Base-by-base conservation (phyloP, 345 rosid species). In the Luvunga scandens region DNA sequence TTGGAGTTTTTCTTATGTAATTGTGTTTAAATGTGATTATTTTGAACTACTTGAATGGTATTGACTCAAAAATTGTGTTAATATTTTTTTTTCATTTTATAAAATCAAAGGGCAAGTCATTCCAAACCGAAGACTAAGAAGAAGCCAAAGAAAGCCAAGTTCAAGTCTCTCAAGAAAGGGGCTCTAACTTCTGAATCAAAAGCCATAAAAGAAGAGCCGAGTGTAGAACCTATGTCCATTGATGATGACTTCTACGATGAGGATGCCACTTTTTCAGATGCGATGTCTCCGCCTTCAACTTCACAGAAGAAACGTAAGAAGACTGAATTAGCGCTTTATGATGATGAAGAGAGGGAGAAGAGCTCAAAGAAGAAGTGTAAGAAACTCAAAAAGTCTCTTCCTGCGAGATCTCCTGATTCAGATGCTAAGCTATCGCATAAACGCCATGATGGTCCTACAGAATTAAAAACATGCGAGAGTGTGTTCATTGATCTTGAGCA, bases 141-240 rank as follows among this genome's bases (percentile, higher is more conserved):
- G 87, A 97, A 90, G 86, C 78, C 87, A 21, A 97, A 93, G 89
- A 97, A 97, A 87, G 88, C 97, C 50, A 97, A 93, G 86, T 94
- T 86, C 84, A 97, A 92, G 81, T 97, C 98, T 78, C 85, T 94
- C 78, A 94, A 93, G 88, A 97, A 92, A 81, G 96, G 93, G 79
- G 86, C 98, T 64, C 80, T 94, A 66, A 77, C 89, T 88, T 88
- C 92, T 78, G 96, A 87, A 78, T 57, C 83, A 71, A 91, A 88
- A 83, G 84, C 81, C 61, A 85, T 83, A 69, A 91, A 91, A 86
- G 81, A 82, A 79, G 91, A 88, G 73, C 67, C 79, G 68, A 81
- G 84, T 33, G 69, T 67, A 27, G 92, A 92, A 63, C 79, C 87
- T 75, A 79, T 79, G 83, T 90, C 81, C 78, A 73, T 84, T 19